A percentile compares a stretch with the other conserved stretches of the same genome.
phyloP scores from a whole-genome alignment of 2,329 filamentous ascomycete genomes.

The Dactylonectria macrodidyma region DNA sequence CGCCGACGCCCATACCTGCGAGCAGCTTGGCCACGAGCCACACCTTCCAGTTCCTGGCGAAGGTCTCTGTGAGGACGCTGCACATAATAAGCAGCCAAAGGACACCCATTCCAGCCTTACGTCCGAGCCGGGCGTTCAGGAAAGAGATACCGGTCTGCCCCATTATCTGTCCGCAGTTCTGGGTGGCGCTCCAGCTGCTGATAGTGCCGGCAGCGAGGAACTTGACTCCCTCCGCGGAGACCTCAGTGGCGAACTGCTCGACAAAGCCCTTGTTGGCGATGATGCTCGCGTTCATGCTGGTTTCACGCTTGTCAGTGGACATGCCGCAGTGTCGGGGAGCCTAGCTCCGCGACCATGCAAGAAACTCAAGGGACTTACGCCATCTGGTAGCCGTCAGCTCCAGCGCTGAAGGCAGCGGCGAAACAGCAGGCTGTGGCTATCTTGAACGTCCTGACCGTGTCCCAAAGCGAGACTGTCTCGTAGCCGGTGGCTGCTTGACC shows the following conservation, averaged over 20 bases:
- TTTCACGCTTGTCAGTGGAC: too few species aligned
- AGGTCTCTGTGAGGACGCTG: conserved; percentile 50
- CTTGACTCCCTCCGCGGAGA: conserved; percentile 35
- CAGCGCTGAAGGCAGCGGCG: conserved; percentile 30
- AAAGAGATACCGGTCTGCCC: conserved; percentile 13
- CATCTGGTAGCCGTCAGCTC: conserved; percentile 46
- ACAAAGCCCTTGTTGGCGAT: conserved; percentile 38
- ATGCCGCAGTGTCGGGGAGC: too few species aligned
- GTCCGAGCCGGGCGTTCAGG: neutral
- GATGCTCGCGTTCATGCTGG: conserved; percentile 35
- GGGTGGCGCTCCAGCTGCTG: conserved; percentile 38
- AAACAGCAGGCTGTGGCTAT: conserved; percentile 44
- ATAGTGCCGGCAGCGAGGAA: too few species aligned
- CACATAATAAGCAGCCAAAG: conserved; percentile 1
- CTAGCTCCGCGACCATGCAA: too few species aligned
- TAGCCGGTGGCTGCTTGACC: conserved; percentile 47
- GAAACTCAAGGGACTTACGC: conserved; percentile 33
- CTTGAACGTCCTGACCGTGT: conserved; percentile 48
- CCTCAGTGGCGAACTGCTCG: conserved; percentile 25
- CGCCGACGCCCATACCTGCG: conserved; percentile 58
- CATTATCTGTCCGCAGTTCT: neutral
- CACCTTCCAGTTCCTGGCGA: conserved; percentile 56
- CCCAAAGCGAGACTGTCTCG: conserved; percentile 46
- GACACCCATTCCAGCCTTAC: conserved; percentile 31
- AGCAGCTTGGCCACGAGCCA: conserved; percentile 57